Base-by-base conservation (phyloP, 352 stramenopile species). In the Phytopythium sindhum region DNA sequence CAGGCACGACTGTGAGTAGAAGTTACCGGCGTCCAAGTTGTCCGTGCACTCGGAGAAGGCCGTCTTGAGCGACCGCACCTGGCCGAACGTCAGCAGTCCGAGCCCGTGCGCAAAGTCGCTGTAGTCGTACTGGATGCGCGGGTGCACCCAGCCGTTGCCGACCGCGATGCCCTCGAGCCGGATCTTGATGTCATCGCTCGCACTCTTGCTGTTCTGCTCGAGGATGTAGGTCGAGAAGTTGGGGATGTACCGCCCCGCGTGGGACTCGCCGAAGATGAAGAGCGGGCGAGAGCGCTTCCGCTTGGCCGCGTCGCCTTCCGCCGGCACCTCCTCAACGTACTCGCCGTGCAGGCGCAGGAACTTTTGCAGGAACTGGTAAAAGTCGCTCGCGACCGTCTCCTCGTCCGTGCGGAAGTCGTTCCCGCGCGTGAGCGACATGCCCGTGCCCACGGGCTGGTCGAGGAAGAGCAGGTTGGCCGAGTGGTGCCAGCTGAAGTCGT, bases 141-240 rank as follows among this genome's bases (percentile, higher is more conserved):
- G 97, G 67, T 99, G 94, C 17, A 98, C 88, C 97, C 97, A 99
- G 23, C 95, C 95, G 74, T 99, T 99, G 37, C 97, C 97, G 79
- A 99, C 98, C 7, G 94, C 95, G n/a, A 96, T 80, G 61, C 97
- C 97, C 44, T 72, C 75, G 6, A 97, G 65, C 44, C 77, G 77
- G 47, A 98, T 85, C 35, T 72, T 56, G 29, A 89, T 59, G 28
- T 61, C 55, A 19, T 60, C 51, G 19, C 52, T 47, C 14, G 50
- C 35, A 23, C 4, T 31, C 12, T 70, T 57, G 1, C 55, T 56
- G 69, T 99, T 99, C 62, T 95, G 72, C 47, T 93, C 64, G 19
- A 97, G 63, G 64, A 99, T 99, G 68, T 97, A 91, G 42, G 78
- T 75, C 35, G 97, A 95, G 76, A 99, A 98, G 57, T 89, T 81